Percentiles rank a stretch among this genome's conserved stretches.
Evolutionary conservation across 441 rosid genomes (phyloP).

Genomic region (Hura crepitans): DNA sequence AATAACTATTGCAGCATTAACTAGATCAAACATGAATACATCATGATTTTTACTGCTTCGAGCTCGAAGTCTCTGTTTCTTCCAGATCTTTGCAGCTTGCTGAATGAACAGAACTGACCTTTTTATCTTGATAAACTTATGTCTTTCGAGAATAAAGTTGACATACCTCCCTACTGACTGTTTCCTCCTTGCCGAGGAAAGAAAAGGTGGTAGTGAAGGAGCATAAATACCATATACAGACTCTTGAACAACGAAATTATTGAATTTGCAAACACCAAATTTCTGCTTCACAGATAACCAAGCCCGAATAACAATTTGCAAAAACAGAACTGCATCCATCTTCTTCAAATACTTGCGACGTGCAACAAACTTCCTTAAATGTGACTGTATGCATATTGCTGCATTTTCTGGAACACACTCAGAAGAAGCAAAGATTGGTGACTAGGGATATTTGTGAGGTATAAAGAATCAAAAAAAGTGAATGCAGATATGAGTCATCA

Average conservation of each 20-base stretch:
- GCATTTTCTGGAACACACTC: constrained; percentile 50
- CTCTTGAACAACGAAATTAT: constrained; percentile 27
- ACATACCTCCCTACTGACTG: constrained; percentile 37
- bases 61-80: constrained; percentile 23
- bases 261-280: constrained; percentile 21
- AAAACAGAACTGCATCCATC: constrained; percentile 36
- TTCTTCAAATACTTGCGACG: constrained; percentile 47
- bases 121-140: constrained; percentile 43
- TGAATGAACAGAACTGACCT: constrained; percentile 51
- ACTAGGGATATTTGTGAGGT: no score
- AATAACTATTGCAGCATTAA: constrained; percentile 28
- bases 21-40: constrained; percentile 20
- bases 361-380: constrained; percentile 43
- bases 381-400: constrained; percentile 61
- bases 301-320: constrained; percentile 55
- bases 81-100: constrained; percentile 55
- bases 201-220: constrained; percentile 9
- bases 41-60: constrained; percentile 10
- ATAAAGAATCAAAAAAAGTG: no score
- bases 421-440: not conserved
- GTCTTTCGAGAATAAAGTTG: constrained; percentile 47
- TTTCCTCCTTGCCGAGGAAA: constrained; percentile 23
- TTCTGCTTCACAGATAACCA: constrained; percentile 57
- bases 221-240: constrained; percentile 35
- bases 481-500: no score